These are phyloP conservation scores for Limnomonas spitsbergensis DNA, from an alignment of 139 green algal genomes.

Conservation along the genomic window DNA sequence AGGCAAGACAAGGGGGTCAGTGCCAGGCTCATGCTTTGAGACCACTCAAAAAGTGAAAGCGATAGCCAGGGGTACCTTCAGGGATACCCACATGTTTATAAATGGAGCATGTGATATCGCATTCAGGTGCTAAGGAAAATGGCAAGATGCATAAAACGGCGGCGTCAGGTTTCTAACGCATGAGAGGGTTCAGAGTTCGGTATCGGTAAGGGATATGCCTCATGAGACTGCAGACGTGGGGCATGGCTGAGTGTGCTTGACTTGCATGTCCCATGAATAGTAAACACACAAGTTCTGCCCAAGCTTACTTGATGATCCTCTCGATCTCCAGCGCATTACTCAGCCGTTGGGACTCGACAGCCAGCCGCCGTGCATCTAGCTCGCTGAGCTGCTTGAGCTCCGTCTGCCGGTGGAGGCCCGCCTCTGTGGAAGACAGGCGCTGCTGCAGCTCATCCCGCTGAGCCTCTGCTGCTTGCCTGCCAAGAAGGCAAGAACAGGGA, in stretches of 20 bases:
- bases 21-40: background rate
- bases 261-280: no score
- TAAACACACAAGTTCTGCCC: no score
- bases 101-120: no score
- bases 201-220: no score
- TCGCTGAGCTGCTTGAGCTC: background rate
- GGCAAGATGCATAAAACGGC: no score
- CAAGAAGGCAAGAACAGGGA: background rate
- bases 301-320: constrained; percentile 37
- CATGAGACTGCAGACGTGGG: no score
- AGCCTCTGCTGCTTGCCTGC: constrained; percentile 17
- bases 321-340: constrained; percentile 24
- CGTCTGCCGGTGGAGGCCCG: constrained; percentile 14
- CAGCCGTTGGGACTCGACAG: constrained; percentile 21
- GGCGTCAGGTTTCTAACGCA: no score
- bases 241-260: no score
- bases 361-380: constrained; percentile 10
- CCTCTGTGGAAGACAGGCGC: background rate
- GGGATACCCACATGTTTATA: background rate
- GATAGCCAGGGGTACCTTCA: background rate
- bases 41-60: background rate
- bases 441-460: background rate
- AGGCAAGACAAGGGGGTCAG: background rate
- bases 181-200: no score
- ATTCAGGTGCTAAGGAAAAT: no score